Base-by-base conservation (phyloP, 495 filamentous ascomycete genomes). In the Penicillium antarcticum region DNA sequence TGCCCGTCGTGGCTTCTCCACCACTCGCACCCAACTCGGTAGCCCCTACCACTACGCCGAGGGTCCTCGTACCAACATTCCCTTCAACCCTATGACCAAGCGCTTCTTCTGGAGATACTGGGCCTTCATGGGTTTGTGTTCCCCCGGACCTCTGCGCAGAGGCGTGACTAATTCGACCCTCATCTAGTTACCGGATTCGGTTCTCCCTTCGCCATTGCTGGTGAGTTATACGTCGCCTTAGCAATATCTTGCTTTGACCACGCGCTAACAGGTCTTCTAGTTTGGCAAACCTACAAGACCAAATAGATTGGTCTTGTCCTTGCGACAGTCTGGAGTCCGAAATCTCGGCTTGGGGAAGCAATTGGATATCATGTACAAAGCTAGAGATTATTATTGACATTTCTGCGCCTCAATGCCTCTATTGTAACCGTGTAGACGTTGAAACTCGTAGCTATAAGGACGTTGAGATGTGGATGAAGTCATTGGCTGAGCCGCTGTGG, bases 31-130 rank as follows among this genome's bases (percentile, higher is more conserved):
- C 69, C 92, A 88, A 73, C 74, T 94, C 59, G 83, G 81, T 51
- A 94, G 89, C 65, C 91, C 91, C 23, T 95, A 95, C 82, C 94
- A 98, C 80, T 98, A 98, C 78, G 88, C 92, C 53, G 95, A 97
- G 80, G 95, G 94, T 46, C 94, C 95, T 62, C 84, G 85, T 66
- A 85, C 81, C 78, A 97, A 96, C 80, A 75, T 98, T 52, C 94
- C 94, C 53, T 98, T 98, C 85, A 95, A 98, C 80, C 85, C 95
- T 57, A 75, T 87, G 75, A 95, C 87, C 63, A 86, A 84, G 71
- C 87, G 76, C 71, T 98, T 98, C 72, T 80, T 74, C 52, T 39
- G 88, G 57, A 80, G 86, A 75, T 98, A 87, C 83, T 94, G 90
- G 87, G 67, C 61, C 19, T 95, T 87, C 79, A 83, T 82, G 80